A percentile compares a stretch with the other conserved stretches of the same genome.
phyloP scores from a whole-genome alignment of 2,329 filamentous ascomycete genomes.

The Xylariaceae sp. region DNA sequence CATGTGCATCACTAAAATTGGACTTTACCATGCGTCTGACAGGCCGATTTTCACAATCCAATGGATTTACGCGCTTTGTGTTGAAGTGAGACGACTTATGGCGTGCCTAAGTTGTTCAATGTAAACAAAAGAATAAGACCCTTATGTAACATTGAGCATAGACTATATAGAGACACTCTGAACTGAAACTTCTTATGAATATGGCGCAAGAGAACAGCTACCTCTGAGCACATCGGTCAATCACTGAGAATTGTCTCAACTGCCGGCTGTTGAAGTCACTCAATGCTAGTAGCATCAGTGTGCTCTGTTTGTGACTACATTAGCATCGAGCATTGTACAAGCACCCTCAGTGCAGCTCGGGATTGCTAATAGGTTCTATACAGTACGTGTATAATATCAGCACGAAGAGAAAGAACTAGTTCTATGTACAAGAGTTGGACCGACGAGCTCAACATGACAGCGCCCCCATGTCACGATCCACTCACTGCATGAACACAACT shows the following conservation, averaged over 20 bases:
- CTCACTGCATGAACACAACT: conserved; percentile 17
- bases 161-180: no score
- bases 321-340: no score
- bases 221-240: no score
- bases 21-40: conserved; percentile 11
- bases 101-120: conserved; percentile 5
- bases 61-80: conserved; percentile 13
- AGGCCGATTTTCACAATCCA: conserved; percentile 16
- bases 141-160: no score
- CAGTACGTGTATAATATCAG: no score
- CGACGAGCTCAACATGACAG: neutral
- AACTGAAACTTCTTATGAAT: conserved; percentile 3
- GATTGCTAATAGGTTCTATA: no score
- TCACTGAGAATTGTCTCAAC: no score
- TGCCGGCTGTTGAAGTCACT: no score
- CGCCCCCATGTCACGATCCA: conserved; percentile 23
- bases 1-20: conserved; percentile 28
- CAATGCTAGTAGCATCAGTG: no score
- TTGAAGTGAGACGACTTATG: conserved; percentile 22
- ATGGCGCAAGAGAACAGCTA: no score
- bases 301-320: no score
- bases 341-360: no score
- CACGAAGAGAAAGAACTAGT: neutral
- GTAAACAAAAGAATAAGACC: conserved; percentile 8
- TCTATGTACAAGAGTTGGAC: neutral